These are phyloP conservation scores for Pleurotus platypus DNA, from an alignment of 768 basidiomycete genomes.

Conservation along the genomic window DNA sequence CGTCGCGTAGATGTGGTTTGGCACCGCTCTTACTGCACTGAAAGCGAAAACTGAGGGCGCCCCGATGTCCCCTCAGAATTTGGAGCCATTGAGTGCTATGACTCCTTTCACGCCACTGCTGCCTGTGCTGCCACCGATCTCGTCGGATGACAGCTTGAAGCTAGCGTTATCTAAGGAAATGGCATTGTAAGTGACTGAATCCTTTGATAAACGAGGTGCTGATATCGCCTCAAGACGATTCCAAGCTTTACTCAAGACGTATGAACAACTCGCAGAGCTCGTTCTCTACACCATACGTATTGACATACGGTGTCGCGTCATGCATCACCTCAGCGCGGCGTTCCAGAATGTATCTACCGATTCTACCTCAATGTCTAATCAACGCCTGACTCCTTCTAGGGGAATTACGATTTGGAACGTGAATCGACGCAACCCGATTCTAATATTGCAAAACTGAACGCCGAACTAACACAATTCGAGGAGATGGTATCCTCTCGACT, in stretches of 20 bases:
- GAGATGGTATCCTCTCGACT: conserved; percentile 63
- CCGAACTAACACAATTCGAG: conserved; percentile 72
- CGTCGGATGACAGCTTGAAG: conserved; percentile 46
- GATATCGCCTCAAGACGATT: conserved; percentile 62
- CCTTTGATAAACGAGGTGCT: conserved; percentile 8
- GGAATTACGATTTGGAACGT: conserved; percentile 76
- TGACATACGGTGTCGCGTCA: conserved; percentile 81
- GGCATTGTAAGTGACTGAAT: conserved; percentile 63
- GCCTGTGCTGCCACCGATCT: conserved; percentile 33
- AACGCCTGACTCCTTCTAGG: conserved; percentile 39
- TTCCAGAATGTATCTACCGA: conserved; percentile 60
- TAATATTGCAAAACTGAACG: conserved; percentile 81
- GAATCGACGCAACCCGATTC: conserved; percentile 92
- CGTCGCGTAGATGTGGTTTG: conserved; percentile 75
- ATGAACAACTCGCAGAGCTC: conserved; percentile 83
- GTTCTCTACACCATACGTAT: conserved; percentile 85
- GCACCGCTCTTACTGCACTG: conserved; percentile 62
- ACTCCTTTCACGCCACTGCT: conserved; percentile 45
- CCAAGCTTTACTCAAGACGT: conserved; percentile 86
- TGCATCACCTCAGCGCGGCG: conserved; percentile 77
- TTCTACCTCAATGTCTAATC: not conserved
- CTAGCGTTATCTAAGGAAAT: conserved; percentile 86
- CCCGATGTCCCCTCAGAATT: conserved; percentile 43
- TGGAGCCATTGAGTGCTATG: conserved; percentile 48
- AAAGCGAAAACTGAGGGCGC: conserved; percentile 62